phyloP scores from a whole-genome alignment of 139 green algal species.

The Trebouxia sp. region DNA sequence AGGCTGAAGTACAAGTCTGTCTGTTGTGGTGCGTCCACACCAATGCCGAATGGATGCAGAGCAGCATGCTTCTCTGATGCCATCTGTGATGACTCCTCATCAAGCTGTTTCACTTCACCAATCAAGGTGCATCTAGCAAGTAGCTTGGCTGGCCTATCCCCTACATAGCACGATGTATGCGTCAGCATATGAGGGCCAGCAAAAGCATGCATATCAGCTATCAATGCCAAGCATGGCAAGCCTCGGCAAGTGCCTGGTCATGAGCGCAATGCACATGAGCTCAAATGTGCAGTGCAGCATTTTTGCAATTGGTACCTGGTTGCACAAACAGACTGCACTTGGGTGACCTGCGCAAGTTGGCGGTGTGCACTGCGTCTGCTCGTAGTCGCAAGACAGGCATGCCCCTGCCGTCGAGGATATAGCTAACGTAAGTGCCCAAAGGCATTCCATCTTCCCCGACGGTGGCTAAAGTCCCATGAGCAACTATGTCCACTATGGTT shows the following conservation, averaged over 20 bases:
- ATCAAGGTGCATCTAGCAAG: constrained; percentile 79
- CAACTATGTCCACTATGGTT: constrained; percentile 73
- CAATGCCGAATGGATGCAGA: constrained; percentile 40
- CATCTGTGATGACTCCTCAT: constrained; percentile 25
- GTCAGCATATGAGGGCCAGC: no score
- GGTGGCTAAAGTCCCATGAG: constrained; percentile 78
- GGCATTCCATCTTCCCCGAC: constrained; percentile 58
- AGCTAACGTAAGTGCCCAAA: constrained; percentile 80
- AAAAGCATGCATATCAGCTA: not conserved
- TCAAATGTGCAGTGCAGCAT: no score
- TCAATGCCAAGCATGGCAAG: not conserved
- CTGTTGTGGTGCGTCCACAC: constrained; percentile 48
- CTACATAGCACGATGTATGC: not conserved
- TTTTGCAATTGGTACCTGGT: constrained; percentile 32
- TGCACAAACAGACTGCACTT: constrained; percentile 84
- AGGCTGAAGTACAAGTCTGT: constrained; percentile 55
- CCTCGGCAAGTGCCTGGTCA: no score
- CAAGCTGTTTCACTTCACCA: constrained; percentile 49
- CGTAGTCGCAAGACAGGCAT: constrained; percentile 71
- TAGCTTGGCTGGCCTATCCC: constrained; percentile 64
- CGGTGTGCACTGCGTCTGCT: constrained; percentile 66
- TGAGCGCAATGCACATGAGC: no score
- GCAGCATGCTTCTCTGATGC: constrained; percentile 45
- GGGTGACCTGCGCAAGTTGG: constrained; percentile 63
- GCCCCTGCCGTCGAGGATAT: constrained; percentile 72